Evolutionary conservation across 2,329 filamentous ascomycete genomes (phyloP).

Genomic region (Fusarium drepaniforme): DNA sequence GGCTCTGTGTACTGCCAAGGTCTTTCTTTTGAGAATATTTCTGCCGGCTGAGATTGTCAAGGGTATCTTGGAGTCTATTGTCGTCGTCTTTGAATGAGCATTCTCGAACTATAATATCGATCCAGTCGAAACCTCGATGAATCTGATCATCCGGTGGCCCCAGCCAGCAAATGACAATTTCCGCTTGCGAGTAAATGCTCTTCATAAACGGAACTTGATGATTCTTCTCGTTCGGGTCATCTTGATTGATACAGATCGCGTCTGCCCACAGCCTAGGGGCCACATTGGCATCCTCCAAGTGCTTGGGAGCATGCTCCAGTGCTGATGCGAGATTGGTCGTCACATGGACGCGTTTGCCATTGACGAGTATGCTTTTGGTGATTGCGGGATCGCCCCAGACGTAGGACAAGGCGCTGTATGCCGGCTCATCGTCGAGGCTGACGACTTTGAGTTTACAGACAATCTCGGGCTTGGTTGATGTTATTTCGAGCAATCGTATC

Average conservation of each 20-base stretch:
- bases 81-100: background rate
- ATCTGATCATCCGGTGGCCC: background rate
- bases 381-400: background rate
- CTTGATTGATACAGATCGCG: constrained; percentile 12
- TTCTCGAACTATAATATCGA: background rate
- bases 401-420: constrained; percentile 15
- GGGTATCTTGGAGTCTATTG: background rate
- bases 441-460: background rate
- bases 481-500: constrained; percentile 3
- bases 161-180: constrained; percentile 8
- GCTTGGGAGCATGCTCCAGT: background rate
- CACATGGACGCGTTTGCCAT: background rate
- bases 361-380: background rate
- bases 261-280: background rate
- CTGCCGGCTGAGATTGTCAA: background rate
- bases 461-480: constrained; percentile 3
- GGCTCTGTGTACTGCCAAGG: background rate
- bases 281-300: background rate
- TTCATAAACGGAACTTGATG: constrained; percentile 9
- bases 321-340: background rate
- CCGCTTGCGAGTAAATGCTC: constrained; percentile 6
- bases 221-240: background rate
- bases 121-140: background rate
- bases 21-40: background rate
- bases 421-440: background rate